These are phyloP conservation scores for Pythium rhizo-oryzae DNA, from an alignment of 352 stramenopile species.

Conservation along the genomic window DNA sequence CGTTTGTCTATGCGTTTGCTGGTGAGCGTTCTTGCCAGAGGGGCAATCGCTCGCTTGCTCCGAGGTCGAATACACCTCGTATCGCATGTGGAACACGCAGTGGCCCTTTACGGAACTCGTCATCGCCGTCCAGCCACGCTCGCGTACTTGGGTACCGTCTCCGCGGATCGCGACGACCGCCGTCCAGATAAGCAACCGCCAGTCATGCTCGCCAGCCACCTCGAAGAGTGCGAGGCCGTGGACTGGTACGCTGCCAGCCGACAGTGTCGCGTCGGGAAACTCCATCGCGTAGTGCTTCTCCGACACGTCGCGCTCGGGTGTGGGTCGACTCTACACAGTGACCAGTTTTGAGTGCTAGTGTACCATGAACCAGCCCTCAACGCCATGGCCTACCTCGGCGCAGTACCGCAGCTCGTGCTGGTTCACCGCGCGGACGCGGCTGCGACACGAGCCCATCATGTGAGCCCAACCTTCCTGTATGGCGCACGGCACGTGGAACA, in stretches of 20 bases:
- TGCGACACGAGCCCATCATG: background rate
- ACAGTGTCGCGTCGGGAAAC: background rate
- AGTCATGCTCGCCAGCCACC: too few species aligned
- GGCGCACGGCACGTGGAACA: background rate
- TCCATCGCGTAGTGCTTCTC: conserved; percentile 13
- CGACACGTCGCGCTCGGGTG: background rate
- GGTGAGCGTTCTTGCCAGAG: background rate
- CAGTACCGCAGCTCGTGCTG: too few species aligned
- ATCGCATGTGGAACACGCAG: conserved; percentile 6
- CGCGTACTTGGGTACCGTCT: background rate
- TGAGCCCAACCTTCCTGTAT: conserved; percentile 3
- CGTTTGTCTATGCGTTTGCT: too few species aligned
- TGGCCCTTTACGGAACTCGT: background rate
- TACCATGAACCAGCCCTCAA: too few species aligned
- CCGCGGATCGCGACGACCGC: conserved; percentile 1
- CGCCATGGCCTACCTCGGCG: too few species aligned
- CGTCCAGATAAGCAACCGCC: background rate
- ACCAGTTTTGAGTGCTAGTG: too few species aligned
- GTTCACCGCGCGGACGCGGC: background rate
- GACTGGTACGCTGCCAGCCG: background rate
- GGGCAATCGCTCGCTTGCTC: background rate
- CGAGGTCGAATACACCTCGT: conserved; percentile 4
- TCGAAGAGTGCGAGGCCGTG: conserved; percentile 7
- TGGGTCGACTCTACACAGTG: background rate
- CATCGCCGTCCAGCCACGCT: conserved; percentile 11